Evolutionary conservation across 2,329 filamentous ascomycete species (phyloP), one percentile per base, ranked within the genome.

Genomic region (Penicillium italicum): DNA sequence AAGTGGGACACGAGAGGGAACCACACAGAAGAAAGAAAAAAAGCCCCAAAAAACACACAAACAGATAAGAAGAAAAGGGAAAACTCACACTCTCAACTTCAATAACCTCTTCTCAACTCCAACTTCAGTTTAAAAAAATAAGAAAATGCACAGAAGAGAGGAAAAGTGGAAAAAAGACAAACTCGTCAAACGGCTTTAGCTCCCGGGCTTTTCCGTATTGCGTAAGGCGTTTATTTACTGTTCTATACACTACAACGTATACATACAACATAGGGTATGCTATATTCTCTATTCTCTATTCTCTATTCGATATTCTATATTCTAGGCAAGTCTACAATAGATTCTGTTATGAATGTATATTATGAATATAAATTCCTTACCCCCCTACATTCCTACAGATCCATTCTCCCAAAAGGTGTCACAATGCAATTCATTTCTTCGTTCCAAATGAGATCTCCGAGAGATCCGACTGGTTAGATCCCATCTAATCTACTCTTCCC

Each of bases 401-500:
- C 44, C 59, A 62, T 62, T 62, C 60, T 55, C 11, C 34, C 11
- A 16, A 22, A 47, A 42, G 55, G 22, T 26, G 28, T 49, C 34
- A 51, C 48, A 41, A 59, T 58, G 44, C 47, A 45, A 55, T 64
- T 65, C 63, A 64, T 64, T 62, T 62, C 62, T 58, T 64, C 60
- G 55, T 65, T 51, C 48, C 54, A 63, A 57, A 16, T 28, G 28
- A 52, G 31, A 38, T 42, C 28, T 42, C 37, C 38, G 34, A 16
- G 11, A 44, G 37, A 59, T 49, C 44, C 42, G 41, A 44, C 48
- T 50, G 38, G 48, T 33, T 26, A 52, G 37, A 48, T 34, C 30
- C 22, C 36, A 46, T 46, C 18, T 54, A 44, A 45, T 67, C 52
- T 69, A 69, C 61, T 79, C 72, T 65, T 85, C 82, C 69, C 80